Evolutionary conservation across 2,329 filamentous ascomycete genomes (phyloP).

Genomic region (Lachnellula suecica): DNA sequence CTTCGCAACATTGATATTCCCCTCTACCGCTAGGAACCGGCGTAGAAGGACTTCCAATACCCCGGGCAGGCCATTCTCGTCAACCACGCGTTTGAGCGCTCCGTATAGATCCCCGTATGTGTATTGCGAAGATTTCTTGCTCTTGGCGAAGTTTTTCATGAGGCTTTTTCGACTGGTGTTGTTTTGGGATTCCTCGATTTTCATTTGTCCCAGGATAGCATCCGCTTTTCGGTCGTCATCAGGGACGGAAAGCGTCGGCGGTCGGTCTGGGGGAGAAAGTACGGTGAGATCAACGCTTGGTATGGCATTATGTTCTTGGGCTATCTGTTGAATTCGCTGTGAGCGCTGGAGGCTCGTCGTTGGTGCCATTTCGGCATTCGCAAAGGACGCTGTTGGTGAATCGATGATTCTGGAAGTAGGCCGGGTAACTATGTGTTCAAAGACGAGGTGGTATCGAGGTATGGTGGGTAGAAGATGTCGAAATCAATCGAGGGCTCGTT

Average conservation of each 20-base stretch:
- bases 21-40: conserved; percentile 11
- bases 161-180: too few relatives aligned
- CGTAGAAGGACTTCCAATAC: conserved; percentile 14
- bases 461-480: too few relatives aligned
- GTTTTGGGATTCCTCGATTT: conserved; percentile 7
- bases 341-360: not conserved
- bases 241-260: conserved; percentile 6
- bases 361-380: not conserved
- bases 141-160: conserved; percentile 7
- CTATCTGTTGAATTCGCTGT: conserved; percentile 11
- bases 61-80: conserved; percentile 14
- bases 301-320: conserved; percentile 6
- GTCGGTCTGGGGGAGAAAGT: conserved; percentile 4
- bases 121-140: not conserved
- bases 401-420: not conserved
- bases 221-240: conserved; percentile 20
- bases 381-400: not conserved
- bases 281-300: not conserved
- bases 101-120: conserved; percentile 15
- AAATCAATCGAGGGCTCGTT: too few relatives aligned
- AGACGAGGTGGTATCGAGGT: too few relatives aligned
- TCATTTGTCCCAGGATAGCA: conserved; percentile 15
- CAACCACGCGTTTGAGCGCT: conserved; percentile 7
- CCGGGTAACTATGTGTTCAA: too few relatives aligned
- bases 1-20: conserved; percentile 17